Base-by-base conservation (phyloP, 495 filamentous ascomycete genomes). In the Ascobolus immersus region DNA sequence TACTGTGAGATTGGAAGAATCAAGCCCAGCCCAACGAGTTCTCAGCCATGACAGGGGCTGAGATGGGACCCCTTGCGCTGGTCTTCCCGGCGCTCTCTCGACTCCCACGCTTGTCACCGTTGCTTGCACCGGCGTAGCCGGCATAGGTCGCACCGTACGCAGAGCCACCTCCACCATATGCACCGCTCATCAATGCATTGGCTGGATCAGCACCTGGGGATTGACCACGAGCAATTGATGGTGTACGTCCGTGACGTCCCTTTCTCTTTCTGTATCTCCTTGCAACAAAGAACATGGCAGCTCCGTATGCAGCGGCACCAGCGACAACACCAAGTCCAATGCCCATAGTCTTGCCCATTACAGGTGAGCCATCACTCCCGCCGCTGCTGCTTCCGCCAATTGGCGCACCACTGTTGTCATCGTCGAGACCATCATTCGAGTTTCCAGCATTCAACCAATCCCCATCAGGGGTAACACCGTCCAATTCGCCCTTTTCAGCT, bases 21-120 rank as follows among this genome's bases (percentile, higher is more conserved):
- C n/a, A n/a, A n/a, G n/a, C n/a, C 86, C 86, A 96, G 41, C 86
- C 86, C 40, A 96, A 67, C 33, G 80, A 91, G 59, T 96, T 96
- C 61, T 92, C 86, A 26, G 82, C 77, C 62, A 84, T 89, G 38
- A 96, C 77, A 3, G 86, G 86, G 32, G 67, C 70, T 26, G 71
- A 76, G 42, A 80, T 80, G 40, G 64, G 55, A 32, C 69, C 70
- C 43, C 73, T 59, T 32, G 73, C 73, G 50, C 65, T 73, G 48
- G 75, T 78, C 61, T 67, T 67, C 52, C 71, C 71, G 15, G 64
- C 65, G 45, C 69, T 76, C 40, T 73, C 61, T 42, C 61, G 63
- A 44, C 69, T 79, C 44, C 74, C 64, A 29, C 77, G 65, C 44
- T 72, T 75, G 37, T 68, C 61, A 35, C 4, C 28, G 9, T 31